phyloP scores from a whole-genome alignment of 495 filamentous ascomycete genomes.

The Penicillium tannophilum region DNA sequence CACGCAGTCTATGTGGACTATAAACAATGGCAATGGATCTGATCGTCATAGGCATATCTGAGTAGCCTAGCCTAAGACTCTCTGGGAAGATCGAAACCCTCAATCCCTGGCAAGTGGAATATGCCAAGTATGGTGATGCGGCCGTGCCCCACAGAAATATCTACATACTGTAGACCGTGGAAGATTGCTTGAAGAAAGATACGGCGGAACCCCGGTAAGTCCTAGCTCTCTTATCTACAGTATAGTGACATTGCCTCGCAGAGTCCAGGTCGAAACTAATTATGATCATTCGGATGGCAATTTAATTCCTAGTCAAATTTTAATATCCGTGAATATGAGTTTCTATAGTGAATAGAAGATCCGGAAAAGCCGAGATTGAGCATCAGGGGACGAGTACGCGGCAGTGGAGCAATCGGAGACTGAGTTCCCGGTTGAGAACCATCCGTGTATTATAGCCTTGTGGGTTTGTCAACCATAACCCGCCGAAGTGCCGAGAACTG shows the following conservation, averaged over 20 bases:
- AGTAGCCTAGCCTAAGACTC: not conserved
- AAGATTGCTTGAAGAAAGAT: not conserved
- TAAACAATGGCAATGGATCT: not conserved
- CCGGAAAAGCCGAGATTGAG: not conserved
- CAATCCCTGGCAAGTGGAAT: not conserved
- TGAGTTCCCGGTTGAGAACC: not conserved
- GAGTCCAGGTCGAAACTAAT: too few relatives aligned
- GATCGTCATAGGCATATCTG: not conserved
- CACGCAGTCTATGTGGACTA: not conserved
- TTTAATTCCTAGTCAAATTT: too few relatives aligned
- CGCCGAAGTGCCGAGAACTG: not conserved
- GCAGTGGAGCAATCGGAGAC: not conserved
- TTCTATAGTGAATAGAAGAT: not conserved
- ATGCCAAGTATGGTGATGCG: not conserved
- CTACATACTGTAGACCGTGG: not conserved
- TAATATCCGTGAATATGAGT: not conserved
- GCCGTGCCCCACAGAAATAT: not conserved
- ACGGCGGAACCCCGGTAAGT: too few relatives aligned
- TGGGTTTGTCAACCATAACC: not conserved
- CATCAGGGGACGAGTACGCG: not conserved
- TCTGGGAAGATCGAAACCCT: not conserved
- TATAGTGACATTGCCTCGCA: too few relatives aligned
- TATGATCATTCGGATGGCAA: too few relatives aligned
- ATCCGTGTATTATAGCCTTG: not conserved
- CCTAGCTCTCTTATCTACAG: too few relatives aligned